phyloP scores from a whole-genome alignment of 495 filamentous ascomycete genomes.

The Penicillium argentinense region DNA sequence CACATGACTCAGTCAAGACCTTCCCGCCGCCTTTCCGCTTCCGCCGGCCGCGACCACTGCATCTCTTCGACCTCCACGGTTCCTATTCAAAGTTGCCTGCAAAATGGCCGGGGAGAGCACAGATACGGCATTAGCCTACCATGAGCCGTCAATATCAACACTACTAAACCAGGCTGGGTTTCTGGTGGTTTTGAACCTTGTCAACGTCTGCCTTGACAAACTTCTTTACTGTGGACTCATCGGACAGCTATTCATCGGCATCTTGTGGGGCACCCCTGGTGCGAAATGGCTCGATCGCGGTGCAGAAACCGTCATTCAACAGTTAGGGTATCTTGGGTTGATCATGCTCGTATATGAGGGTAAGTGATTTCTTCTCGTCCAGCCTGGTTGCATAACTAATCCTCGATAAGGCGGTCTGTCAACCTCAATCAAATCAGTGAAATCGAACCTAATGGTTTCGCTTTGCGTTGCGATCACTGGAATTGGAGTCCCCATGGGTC shows the following conservation, averaged over 20 bases:
- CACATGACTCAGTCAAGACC: too few relatives aligned
- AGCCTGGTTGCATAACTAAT: background rate
- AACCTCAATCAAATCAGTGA: constrained; percentile 58
- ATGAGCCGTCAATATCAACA: constrained; percentile 56
- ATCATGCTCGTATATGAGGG: constrained; percentile 75
- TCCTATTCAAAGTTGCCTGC: too few relatives aligned
- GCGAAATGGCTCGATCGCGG: constrained; percentile 49
- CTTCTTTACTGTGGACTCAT: constrained; percentile 70
- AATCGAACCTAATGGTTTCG: constrained; percentile 60
- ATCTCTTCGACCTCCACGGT: too few relatives aligned
- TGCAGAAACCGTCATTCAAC: constrained; percentile 57
- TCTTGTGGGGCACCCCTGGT: constrained; percentile 66
- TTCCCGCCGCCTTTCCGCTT: too few relatives aligned
- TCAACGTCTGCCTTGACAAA: constrained; percentile 58
- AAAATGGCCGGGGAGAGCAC: background rate
- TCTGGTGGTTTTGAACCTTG: constrained; percentile 62
- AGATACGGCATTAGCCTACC: constrained; percentile 49
- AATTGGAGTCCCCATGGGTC: constrained; percentile 61
- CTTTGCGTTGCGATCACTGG: constrained; percentile 62
- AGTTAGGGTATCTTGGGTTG: constrained; percentile 75
- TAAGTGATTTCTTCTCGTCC: constrained; percentile 4
- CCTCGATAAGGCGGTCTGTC: constrained; percentile 59
- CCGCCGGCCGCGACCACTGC: too few relatives aligned
- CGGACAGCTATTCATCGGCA: constrained; percentile 71
- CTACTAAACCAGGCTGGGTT: constrained; percentile 65